Evolutionary conservation across 179 eudicot genomes (phyloP).

Genomic region (Kewa caespitosa): DNA sequence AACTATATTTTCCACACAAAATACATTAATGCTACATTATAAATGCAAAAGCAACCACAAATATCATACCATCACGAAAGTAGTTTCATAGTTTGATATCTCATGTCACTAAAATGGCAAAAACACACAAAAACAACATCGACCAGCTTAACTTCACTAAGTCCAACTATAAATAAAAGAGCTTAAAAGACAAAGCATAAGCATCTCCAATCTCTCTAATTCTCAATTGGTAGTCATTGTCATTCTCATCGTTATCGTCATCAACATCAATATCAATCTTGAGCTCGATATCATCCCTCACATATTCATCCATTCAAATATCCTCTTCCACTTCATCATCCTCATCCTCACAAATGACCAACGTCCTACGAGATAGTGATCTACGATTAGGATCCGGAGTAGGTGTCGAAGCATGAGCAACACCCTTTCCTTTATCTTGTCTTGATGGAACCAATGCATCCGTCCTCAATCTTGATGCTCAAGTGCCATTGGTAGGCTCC

Average conservation of each 20-base stretch:
- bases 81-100: not conserved
- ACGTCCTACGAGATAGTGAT: not conserved
- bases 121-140: not conserved
- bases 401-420: not conserved
- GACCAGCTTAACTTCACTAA: not conserved
- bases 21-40: not conserved
- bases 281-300: not conserved
- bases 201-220: not conserved
- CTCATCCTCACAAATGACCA: conserved; percentile 7
- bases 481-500: not conserved
- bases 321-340: conserved; percentile 4
- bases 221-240: not conserved
- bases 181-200: not conserved
- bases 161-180: not conserved
- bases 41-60: not conserved
- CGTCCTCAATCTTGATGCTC: not conserved
- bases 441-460: too few species aligned
- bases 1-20: not conserved
- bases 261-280: too few species aligned
- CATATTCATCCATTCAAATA: not conserved
- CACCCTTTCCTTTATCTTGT: not conserved
- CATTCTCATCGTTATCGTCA: not conserved
- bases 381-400: too few species aligned
- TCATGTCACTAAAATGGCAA: not conserved
- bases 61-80: not conserved